Evolutionary conservation across 192 early-diverging fungal species (phyloP), one percentile per base, ranked within the genome.

Genomic region (Mortierella hygrophila): DNA sequence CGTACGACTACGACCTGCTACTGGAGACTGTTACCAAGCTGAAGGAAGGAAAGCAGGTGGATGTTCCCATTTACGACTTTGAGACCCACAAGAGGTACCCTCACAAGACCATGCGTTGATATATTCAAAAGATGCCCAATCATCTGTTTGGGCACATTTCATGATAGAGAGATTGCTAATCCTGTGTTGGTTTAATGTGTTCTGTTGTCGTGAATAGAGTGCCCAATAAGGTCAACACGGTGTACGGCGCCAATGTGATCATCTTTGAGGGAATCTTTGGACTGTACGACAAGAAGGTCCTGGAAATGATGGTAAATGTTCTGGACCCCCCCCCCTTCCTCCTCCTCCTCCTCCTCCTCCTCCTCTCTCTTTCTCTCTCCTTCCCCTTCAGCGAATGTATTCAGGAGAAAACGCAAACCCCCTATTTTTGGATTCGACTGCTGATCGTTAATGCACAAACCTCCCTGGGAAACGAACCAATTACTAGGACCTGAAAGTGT

Each of bases 231-330:
- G 88, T 91, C 11, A 94, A 92, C 76, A 89, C 93, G 5, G 88
- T 98, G 15, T 98, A 99, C 87, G 97, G 97, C 70, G 98, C 97
- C 26, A 98, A 97, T 74, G 95, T 99, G 8, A 92, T 99, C 60
- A 97, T 98, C 63, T 98, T 99, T 88, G 98, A 99, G 84, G 98
- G 98, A 65, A 99, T 99, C 77, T 98, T 99, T 93, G 98, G 97
- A 11, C 88, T 99, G 42, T 97, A 97, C 83, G 96, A 98, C 81
- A 92, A 94, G 41, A 90, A 87, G 46, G 93, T 99, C 35, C 89
- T 95, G 20, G 91, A 94, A 42, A 88, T 97, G 86, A 95, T 97
- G 96, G 95, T 96, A 85, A 81, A 65, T 68, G 35, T n/a, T 54
- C 35, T 41, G 73, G 37, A 41, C 60, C 29, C 29, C 60, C 4